Base-by-base conservation (phyloP, 768 basidiomycete genomes). In the Amanita pallidorosea region DNA sequence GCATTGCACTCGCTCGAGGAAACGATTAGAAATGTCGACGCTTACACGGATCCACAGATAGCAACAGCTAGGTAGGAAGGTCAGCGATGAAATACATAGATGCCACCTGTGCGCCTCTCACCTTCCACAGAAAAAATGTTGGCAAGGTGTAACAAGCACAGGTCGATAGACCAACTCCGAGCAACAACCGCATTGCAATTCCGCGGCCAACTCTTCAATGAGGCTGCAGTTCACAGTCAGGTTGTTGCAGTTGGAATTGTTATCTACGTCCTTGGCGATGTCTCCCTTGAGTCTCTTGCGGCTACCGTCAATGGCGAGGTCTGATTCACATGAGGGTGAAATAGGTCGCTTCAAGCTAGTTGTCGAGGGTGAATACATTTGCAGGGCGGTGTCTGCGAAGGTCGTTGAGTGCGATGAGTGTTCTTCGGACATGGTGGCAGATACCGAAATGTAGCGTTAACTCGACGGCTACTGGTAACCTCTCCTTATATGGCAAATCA, bases 71-170 rank as follows among this genome's bases (percentile, higher is more conserved):
- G 11, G 45, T 33, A 27, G 20, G 12, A 43, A 53, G 27, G 13
- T 45, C 31, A 51, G 22, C 49, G 15, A 11, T 12, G 31, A 23
- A 18, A 22, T 6, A 22, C 17, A 38, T 22, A 17, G 27, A 27
- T 5, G 33, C 8, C 45, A 13, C 15, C 18, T 27, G 27, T 15
- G 47, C 6, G 22, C 12, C 31, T 18, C 68, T 53, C 65, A 88
- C 87, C 88, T 89, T 65, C 89, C 89, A 60, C 89, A 92, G 62
- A 90, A 91, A 73, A 86, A 89, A 71, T 92, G 89, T 58, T 90
- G 86, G 63, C 89, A 92, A 27, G 89, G 89, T 33, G 76, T 73
- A 47, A 92, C 85, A 25, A 89, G 69, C 13, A 92, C 88, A 2
- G 89, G 89, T 53, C 78, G 73, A 65, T 92, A 89, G 53, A 86